Base-by-base conservation (phyloP, 108 stramenopile species). In the Epithemia pelagica region DNA sequence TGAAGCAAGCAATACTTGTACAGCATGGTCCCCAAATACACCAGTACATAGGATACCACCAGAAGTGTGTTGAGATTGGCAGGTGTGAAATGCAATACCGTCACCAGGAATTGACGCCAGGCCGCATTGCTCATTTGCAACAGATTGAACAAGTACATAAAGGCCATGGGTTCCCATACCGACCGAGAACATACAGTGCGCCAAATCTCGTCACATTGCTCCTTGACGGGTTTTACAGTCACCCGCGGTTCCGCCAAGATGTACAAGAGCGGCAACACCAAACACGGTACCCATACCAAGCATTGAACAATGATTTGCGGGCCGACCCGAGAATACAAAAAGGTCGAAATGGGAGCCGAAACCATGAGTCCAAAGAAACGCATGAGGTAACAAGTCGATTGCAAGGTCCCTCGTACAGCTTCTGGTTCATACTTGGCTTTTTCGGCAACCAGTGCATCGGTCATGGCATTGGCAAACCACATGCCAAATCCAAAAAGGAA, bases 91-190 rank as follows among this genome's bases (percentile, higher is more conserved):
- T 29, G 59, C 66, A 87, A 67, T 19, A 81, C 84, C n/a, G 84
- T 78, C 57, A 73, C 73, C 25, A 86, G 69, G 67, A 79, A 91
- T 64, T 91, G 79, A 32, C 83, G 80, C 89, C 89, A 91, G 0
- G 89, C 89, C 7, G 76, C 80, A 72, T 91, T 91, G 21, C 76
- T 74, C 28, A 91, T 78, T 67, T 91, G 90, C 10, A 91, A 53
- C n/a, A 84, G 61, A 75, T 91, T 91, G 78, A 83, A 91, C 24
- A 88, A 23, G 62, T 81, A 88, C 0, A 94, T 87, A 65, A 94
- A 94, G 21, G 81, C 92, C 84, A 92, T 78, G 2, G 91, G 88
- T 58, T 92, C 88, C 88, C 88, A 92, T 3, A 92, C 91, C 10
- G 88, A 86, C 10, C 91, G 67, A 18, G 79, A 78, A 59, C 87